Evolutionary conservation across 2,329 filamentous ascomycete species (phyloP).

Genomic region (Fusarium hainanense): DNA sequence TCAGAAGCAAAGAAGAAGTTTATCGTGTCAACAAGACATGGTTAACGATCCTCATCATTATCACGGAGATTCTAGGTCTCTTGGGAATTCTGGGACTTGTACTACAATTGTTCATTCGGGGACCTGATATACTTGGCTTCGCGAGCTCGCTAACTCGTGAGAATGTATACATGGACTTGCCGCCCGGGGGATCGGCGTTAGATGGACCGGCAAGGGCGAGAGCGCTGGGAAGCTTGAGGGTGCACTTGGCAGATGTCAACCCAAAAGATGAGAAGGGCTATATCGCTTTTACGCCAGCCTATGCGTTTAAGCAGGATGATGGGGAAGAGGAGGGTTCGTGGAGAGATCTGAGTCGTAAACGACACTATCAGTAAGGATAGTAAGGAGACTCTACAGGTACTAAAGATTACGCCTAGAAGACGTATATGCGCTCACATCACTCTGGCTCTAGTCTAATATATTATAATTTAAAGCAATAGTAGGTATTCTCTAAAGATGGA

Average conservation of each 20-base stretch:
- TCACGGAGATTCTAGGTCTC: neutral
- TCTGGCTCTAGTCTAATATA: too few species aligned
- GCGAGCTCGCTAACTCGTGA: constrained; percentile 25
- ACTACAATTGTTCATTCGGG: neutral
- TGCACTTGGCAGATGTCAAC: constrained; percentile 15
- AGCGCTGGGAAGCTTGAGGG: neutral
- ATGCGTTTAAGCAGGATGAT: too few species aligned
- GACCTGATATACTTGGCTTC: constrained; percentile 24
- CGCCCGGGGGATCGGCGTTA: constrained; percentile 5
- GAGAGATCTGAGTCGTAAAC: too few species aligned
- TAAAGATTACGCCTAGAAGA: too few species aligned
- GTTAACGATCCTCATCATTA: constrained; percentile 1
- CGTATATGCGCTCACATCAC: too few species aligned
- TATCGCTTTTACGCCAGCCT: neutral
- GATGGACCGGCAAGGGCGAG: constrained; percentile 18
- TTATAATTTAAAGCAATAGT: too few species aligned
- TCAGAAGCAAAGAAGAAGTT: accelerated
- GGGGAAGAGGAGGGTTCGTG: too few species aligned
- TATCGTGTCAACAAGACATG: neutral
- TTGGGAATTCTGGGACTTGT: constrained; percentile 6
- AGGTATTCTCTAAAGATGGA: too few species aligned
- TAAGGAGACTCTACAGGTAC: too few species aligned
- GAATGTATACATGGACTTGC: constrained; percentile 3
- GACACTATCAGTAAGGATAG: too few species aligned
- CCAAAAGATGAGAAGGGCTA: constrained; percentile 2